Conservation (phyloP, 768 basidiomycete genomes). For the Lactifluus volemus region DNA sequence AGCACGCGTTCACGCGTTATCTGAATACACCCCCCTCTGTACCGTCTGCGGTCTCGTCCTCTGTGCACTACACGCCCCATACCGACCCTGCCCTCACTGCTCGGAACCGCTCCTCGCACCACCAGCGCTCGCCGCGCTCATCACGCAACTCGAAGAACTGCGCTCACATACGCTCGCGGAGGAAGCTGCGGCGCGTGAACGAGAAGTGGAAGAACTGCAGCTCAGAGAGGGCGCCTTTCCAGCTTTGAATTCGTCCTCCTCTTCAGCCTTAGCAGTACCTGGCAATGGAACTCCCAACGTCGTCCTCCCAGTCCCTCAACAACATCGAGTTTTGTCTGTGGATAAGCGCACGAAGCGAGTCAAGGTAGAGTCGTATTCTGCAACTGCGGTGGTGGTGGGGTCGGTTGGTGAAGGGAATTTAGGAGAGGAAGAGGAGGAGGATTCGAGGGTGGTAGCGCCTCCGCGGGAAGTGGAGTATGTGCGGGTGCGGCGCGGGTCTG, state of each 20-base stretch:
- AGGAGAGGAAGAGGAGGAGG: not conserved
- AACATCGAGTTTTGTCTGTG: conserved; percentile 10
- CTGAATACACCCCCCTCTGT: conserved; percentile 18
- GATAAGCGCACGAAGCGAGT: conserved; percentile 1
- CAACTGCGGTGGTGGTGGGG: not conserved
- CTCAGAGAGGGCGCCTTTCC: conserved; percentile 15
- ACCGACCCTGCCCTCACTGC: conserved; percentile 15
- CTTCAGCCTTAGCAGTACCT: too few relatives aligned
- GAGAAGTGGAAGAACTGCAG: not conserved
- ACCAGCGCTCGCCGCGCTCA: not conserved
- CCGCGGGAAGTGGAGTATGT: conserved; percentile 5
- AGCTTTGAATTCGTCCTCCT: not conserved
- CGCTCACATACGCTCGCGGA: not conserved
- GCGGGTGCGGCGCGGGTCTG: conserved; percentile 6
- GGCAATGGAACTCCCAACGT: too few relatives aligned
- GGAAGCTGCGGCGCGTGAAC: conserved; percentile 3
- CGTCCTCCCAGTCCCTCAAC: not conserved
- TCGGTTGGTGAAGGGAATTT: not conserved
- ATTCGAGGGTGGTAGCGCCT: conserved; percentile 9
- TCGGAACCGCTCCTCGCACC: not conserved
- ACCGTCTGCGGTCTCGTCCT: conserved; percentile 16
- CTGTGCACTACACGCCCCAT: conserved; percentile 8
- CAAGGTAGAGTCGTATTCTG: conserved; percentile 1
- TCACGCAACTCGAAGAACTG: conserved; percentile 4
- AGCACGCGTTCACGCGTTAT: conserved; percentile 14